Evolutionary conservation across 805 yeast genomes (phyloP).

Genomic region (Blastobotrys chiropterorum): DNA sequence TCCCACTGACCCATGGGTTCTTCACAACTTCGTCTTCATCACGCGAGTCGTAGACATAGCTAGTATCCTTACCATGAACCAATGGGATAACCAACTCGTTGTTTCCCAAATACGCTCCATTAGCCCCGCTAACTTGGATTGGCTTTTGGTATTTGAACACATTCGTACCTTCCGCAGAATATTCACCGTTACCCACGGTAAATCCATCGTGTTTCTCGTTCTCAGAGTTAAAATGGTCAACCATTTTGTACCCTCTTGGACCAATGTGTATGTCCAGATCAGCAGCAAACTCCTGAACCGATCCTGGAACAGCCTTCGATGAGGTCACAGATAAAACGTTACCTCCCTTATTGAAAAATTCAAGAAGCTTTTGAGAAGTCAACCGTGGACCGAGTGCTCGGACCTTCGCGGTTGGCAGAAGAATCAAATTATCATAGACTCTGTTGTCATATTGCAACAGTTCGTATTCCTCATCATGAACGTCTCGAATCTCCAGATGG

Average conservation of each 20-base stretch:
- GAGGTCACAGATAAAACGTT: conserved; percentile 61
- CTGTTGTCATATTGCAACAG: conserved; percentile 40
- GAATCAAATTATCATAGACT: conserved; percentile 47
- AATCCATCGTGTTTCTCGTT: conserved; percentile 25
- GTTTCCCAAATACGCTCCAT: conserved; percentile 72
- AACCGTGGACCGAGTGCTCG: conserved; percentile 38
- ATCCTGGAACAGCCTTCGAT: conserved; percentile 49
- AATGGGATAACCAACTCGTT: conserved; percentile 67
- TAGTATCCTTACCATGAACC: conserved; percentile 56
- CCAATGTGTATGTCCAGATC: conserved; percentile 82
- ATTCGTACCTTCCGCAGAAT: conserved; percentile 5
- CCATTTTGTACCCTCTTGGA: conserved; percentile 59
- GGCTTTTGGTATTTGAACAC: background rate
- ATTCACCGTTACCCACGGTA: conserved; percentile 19
- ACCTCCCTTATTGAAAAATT: conserved; percentile 64
- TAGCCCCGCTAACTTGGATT: background rate
- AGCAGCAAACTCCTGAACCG: conserved; percentile 58
- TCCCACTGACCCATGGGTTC: conserved; percentile 64
- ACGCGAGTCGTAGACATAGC: conserved; percentile 47
- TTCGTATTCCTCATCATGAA: conserved; percentile 27
- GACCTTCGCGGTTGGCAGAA: conserved; percentile 50
- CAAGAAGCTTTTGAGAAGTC: conserved; percentile 44
- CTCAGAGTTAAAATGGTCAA: conserved; percentile 55
- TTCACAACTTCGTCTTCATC: conserved; percentile 42
- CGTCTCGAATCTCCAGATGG: conserved; percentile 26